phyloP scores from a whole-genome alignment of 495 filamentous ascomycete species.

The Xylaria venustula region DNA sequence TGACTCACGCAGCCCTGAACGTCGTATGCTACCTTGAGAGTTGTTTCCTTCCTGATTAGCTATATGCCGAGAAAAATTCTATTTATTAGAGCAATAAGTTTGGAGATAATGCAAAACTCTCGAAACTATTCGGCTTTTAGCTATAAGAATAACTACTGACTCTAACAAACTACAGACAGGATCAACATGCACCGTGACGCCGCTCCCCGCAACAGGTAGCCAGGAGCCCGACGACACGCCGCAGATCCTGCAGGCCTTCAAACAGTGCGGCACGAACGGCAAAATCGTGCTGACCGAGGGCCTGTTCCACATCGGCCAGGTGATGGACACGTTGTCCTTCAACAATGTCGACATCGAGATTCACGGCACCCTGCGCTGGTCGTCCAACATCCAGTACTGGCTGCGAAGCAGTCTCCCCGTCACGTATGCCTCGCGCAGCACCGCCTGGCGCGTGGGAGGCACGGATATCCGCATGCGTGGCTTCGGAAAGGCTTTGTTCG shows the following conservation, averaged over 20 bases:
- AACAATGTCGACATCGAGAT: conserved; percentile 41
- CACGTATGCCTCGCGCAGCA: conserved; percentile 37
- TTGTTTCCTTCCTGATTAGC: no score
- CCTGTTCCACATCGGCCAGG: conserved; percentile 41
- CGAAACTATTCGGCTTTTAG: no score
- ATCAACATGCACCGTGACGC: conserved; percentile 39
- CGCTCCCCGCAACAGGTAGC: conserved; percentile 19
- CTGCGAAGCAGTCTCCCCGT: conserved; percentile 33
- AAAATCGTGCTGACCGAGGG: conserved; percentile 38
- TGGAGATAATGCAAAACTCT: no score
- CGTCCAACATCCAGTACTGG: conserved; percentile 39
- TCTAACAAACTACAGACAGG: no score
- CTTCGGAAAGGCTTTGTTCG: conserved; percentile 39
- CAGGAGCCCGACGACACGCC: conserved; percentile 38
- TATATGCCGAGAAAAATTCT: no score
- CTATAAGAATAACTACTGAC: no score
- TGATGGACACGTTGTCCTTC: conserved; percentile 42
- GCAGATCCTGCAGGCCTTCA: conserved; percentile 44
- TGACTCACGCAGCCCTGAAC: conserved; percentile 25
- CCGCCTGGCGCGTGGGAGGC: conserved; percentile 42
- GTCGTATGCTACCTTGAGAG: no score
- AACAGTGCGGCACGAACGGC: conserved; percentile 35
- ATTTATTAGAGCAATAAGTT: no score
- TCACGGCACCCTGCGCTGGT: conserved; percentile 39
- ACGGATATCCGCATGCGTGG: conserved; percentile 36